These are phyloP conservation scores for Paspalum notatum DNA, from an alignment of 176 grass and related monocot species.

Conservation along the genomic window DNA sequence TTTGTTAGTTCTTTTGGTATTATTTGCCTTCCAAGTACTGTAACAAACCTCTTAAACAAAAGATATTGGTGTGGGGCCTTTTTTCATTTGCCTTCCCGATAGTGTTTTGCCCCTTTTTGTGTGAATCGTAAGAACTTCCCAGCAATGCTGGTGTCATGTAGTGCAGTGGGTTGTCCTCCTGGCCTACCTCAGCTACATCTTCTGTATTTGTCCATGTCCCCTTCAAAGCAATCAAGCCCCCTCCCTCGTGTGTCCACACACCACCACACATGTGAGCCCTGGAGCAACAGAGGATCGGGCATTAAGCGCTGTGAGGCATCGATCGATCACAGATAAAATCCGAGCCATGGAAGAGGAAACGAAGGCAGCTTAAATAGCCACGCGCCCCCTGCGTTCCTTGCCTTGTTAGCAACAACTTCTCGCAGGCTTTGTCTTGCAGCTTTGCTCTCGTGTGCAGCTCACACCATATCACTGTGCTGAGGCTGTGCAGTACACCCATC, in stretches of 20 bases:
- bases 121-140: background rate
- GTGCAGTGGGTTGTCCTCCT: constrained; percentile 30
- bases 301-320: background rate
- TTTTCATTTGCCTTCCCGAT: constrained; percentile 7
- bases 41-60: no score
- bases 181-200: constrained; percentile 8
- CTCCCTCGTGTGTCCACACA: constrained; percentile 1
- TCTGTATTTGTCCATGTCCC: constrained; percentile 30
- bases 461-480: background rate
- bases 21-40: background rate
- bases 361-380: constrained; percentile 28
- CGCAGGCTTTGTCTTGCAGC: background rate
- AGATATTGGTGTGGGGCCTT: background rate
- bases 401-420: constrained; percentile 26
- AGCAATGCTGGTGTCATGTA: constrained; percentile 28
- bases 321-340: background rate
- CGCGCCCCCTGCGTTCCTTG: constrained; percentile 32
- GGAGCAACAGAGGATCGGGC: constrained; percentile 14
- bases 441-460: background rate
- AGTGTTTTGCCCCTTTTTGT: background rate
- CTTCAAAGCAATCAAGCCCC: constrained; percentile 28
- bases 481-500: background rate
- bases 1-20: background rate
- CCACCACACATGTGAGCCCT: constrained; percentile 16
- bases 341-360: background rate